phyloP scores from a whole-genome alignment of 2,329 filamentous ascomycete genomes.

The Daldinia eschscholtzii region DNA sequence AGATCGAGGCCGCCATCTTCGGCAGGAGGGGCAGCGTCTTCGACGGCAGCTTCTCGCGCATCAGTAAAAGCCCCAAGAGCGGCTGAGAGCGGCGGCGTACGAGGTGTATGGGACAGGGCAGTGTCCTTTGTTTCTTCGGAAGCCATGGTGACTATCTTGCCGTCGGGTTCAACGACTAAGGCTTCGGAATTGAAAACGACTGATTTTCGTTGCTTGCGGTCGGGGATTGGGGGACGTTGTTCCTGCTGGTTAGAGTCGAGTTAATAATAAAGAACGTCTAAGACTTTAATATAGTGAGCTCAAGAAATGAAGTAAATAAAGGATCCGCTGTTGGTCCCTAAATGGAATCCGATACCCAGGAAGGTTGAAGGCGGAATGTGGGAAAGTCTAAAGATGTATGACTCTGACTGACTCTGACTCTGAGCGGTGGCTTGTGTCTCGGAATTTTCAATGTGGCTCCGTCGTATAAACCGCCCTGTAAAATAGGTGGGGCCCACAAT shows the following conservation, averaged over 20 bases:
- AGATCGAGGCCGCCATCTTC: conserved; percentile 74
- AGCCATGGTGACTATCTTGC: conserved; percentile 82
- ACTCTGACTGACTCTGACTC: conserved; percentile 33
- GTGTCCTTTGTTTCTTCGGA: conserved; percentile 83
- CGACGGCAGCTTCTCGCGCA: conserved; percentile 57
- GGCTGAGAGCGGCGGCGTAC: conserved; percentile 71
- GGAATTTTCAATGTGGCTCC: conserved; percentile 45
- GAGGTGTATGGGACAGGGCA: conserved; percentile 81
- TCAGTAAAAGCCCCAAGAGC: conserved; percentile 69
- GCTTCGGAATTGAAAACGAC: conserved; percentile 93
- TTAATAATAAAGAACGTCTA: conserved; percentile 39
- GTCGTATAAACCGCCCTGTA: conserved; percentile 3
- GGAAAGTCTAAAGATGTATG: background rate
- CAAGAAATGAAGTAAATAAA: conserved; percentile 13
- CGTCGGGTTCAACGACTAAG: conserved; percentile 89
- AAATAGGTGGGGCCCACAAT: too few relatives aligned
- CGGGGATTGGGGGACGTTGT: conserved; percentile 52
- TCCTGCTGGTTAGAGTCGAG: conserved; percentile 47
- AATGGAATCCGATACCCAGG: background rate
- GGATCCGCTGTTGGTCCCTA: conserved; percentile 1
- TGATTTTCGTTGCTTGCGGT: conserved; percentile 87
- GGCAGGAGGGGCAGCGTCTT: conserved; percentile 51
- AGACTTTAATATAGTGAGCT: background rate
- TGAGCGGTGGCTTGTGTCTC: conserved; percentile 33
- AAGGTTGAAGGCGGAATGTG: conserved; percentile 19